phyloP scores from a whole-genome alignment of 2,329 filamentous ascomycete species.

The Aspergillus arachidicola region DNA sequence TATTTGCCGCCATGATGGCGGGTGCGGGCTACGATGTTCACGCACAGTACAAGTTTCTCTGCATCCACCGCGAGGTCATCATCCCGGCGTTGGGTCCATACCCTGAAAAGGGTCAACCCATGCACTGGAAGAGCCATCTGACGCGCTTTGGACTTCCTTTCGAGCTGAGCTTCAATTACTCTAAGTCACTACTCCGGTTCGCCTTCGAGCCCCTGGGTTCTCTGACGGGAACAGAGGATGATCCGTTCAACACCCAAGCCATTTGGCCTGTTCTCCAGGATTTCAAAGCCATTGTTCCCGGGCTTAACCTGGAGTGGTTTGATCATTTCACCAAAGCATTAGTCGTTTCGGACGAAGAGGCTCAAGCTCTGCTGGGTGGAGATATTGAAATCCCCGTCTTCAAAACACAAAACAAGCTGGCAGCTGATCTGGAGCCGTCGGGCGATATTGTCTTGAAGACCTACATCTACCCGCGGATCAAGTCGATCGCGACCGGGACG shows the following conservation, averaged over 20 bases:
- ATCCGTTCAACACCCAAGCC: constrained; percentile 18
- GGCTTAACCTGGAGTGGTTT: constrained; percentile 12
- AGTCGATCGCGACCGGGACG: constrained; percentile 16
- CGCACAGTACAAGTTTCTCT: constrained; percentile 12
- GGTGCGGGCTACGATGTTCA: constrained; percentile 11
- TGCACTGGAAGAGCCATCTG: constrained; percentile 17
- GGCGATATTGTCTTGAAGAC: constrained; percentile 10
- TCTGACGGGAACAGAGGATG: constrained; percentile 10
- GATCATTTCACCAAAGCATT: constrained; percentile 14
- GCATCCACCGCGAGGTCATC: constrained; percentile 7
- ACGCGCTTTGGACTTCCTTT: constrained; percentile 19
- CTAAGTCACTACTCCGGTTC: constrained; percentile 14
- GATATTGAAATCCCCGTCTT: not conserved
- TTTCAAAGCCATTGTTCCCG: constrained; percentile 6
- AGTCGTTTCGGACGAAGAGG: constrained; percentile 11
- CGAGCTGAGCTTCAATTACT: constrained; percentile 20
- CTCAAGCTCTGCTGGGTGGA: not conserved
- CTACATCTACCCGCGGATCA: constrained; percentile 19
- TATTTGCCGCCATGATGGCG: constrained; percentile 12
- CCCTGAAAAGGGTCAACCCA: not conserved
- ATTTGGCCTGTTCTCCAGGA: constrained; percentile 10
- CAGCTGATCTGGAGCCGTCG: not conserved
- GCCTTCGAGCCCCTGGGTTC: constrained; percentile 19
- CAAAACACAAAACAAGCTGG: constrained; percentile 5
- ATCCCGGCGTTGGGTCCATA: constrained; percentile 13